phyloP scores from a whole-genome alignment of 2,329 filamentous ascomycete species.

The Cladosporium sp. region DNA sequence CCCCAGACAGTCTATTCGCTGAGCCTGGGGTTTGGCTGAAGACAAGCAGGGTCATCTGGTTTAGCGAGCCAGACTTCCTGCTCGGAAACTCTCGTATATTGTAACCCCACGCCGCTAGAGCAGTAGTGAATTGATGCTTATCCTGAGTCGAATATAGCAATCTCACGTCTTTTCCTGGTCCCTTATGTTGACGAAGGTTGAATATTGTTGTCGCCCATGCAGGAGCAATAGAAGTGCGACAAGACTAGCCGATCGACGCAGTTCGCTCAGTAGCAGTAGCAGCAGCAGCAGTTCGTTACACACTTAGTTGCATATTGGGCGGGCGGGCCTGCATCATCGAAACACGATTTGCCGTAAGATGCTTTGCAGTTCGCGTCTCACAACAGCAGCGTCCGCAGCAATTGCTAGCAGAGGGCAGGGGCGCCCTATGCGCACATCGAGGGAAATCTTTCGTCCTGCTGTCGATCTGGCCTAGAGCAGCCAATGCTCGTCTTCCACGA shows the following conservation, averaged over 20 bases:
- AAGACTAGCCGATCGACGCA: not conserved
- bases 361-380: conserved; percentile 6
- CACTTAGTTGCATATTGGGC: not conserved
- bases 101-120: conserved; percentile 8
- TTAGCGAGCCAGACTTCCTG: not conserved
- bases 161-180: not conserved
- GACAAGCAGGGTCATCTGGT: not conserved
- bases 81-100: conserved; percentile 2
- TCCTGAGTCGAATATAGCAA: conserved; percentile 1
- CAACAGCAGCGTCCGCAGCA: not conserved
- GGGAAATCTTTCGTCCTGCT: not conserved
- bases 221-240: conserved; percentile 7
- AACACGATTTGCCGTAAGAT: not conserved
- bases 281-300: not conserved
- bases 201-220: not conserved
- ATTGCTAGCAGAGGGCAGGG: not conserved
- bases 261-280: not conserved
- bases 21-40: conserved; percentile 10
- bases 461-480: not conserved
- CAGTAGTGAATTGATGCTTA: conserved; percentile 3
- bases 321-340: not conserved
- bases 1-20: not conserved
- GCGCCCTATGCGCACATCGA: not conserved
- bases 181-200: not conserved
- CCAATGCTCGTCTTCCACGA: conserved; percentile 1